A percentile compares a stretch with the other conserved stretches of the same genome.
Conservation (phyloP, 495 filamentous ascomycete genomes). For the Chaetomium fimeti region DNA sequence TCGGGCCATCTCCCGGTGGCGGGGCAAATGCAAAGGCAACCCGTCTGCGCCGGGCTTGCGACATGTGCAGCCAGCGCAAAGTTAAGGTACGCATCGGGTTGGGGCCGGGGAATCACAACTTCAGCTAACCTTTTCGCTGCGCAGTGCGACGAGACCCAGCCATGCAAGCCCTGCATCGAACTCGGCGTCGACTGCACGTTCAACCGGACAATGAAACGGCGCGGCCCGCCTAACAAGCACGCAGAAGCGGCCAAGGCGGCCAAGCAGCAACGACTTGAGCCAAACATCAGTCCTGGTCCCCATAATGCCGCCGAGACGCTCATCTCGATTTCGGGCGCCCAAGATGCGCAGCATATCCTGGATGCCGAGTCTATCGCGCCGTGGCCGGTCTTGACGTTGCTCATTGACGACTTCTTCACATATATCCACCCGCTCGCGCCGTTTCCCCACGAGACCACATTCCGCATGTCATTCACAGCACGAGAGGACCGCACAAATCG, state of each 20-base stretch:
- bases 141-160: constrained; percentile 78
- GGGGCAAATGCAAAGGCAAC: constrained; percentile 35
- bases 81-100: constrained; percentile 62
- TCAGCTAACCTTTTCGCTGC: neutral
- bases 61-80: constrained; percentile 81
- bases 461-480: constrained; percentile 65
- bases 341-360: constrained; percentile 34
- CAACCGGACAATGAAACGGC: constrained; percentile 70
- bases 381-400: constrained; percentile 58
- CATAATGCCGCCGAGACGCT: constrained; percentile 54
- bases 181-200: constrained; percentile 85
- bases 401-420: constrained; percentile 86
- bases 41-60: constrained; percentile 74
- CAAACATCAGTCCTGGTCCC: constrained; percentile 32
- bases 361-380: constrained; percentile 75
- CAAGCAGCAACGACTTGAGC: constrained; percentile 62
- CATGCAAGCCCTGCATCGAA: constrained; percentile 74
- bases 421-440: constrained; percentile 87
- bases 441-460: constrained; percentile 83
- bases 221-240: constrained; percentile 82
- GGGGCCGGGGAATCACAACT: neutral
- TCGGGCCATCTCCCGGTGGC: constrained; percentile 18
- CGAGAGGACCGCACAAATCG: constrained; percentile 68
- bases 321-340: constrained; percentile 40
- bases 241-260: constrained; percentile 65